phyloP scores from a whole-genome alignment of 2,329 filamentous ascomycete species.

The Alternaria triticimaculans region DNA sequence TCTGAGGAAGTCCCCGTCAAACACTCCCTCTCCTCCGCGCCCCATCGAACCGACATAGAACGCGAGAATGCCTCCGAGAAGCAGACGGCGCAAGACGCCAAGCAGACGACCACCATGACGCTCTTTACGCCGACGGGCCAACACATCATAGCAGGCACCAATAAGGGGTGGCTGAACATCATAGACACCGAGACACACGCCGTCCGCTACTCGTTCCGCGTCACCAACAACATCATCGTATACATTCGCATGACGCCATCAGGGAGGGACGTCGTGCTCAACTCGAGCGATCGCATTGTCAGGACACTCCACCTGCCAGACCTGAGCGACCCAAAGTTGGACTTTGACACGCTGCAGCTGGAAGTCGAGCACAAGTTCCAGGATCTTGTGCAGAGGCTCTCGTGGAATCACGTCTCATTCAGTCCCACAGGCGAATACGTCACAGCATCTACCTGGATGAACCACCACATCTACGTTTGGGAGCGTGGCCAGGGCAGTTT shows the following conservation, averaged over 20 bases:
- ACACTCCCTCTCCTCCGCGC: constrained; percentile 79
- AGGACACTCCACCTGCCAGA: constrained; percentile 91
- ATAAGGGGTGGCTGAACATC: constrained; percentile 94
- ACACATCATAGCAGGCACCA: constrained; percentile 91
- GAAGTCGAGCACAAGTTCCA: constrained; percentile 98
- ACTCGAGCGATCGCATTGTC: constrained; percentile 93
- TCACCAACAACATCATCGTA: constrained; percentile 87
- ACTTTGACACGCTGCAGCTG: constrained; percentile 84
- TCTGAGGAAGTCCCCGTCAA: constrained; percentile 73
- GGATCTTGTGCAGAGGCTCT: constrained; percentile 91
- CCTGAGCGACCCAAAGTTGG: constrained; percentile 66
- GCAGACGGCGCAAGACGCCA: constrained; percentile 87
- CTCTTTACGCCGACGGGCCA: constrained; percentile 86
- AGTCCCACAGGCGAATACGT: constrained; percentile 95
- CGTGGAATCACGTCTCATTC: constrained; percentile 97
- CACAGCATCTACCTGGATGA: constrained; percentile 95
- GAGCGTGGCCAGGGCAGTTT: constrained; percentile 91
- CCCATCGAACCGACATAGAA: constrained; percentile 74
- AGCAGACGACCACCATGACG: constrained; percentile 91
- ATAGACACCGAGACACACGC: constrained; percentile 82
- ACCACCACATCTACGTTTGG: constrained; percentile 98
- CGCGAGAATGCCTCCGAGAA: constrained; percentile 80
- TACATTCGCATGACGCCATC: constrained; percentile 84
- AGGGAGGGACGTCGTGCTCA: constrained; percentile 86
- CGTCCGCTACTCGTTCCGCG: constrained; percentile 87